Conservation (phyloP, 2,329 filamentous ascomycete species). For the Coniochaeta ligniaria region DNA sequence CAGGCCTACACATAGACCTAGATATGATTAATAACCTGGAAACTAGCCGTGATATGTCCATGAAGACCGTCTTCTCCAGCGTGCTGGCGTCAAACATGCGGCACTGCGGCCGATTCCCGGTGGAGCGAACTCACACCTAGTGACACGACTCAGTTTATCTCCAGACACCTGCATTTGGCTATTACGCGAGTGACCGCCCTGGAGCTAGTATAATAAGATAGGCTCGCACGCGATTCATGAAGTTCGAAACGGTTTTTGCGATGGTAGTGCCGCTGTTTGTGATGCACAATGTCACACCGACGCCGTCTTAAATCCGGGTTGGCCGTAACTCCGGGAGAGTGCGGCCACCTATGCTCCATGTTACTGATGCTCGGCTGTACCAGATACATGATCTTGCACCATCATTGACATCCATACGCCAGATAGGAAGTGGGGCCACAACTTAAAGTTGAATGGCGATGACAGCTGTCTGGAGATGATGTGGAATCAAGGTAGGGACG, state of each 20-base stretch:
- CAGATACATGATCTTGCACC: background rate
- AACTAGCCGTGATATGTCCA: background rate
- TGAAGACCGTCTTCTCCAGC: background rate
- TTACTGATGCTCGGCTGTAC: background rate
- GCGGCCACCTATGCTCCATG: background rate
- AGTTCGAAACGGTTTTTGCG: too few relatives aligned
- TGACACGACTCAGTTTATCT: background rate
- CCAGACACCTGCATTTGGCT: background rate
- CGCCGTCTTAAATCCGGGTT: background rate
- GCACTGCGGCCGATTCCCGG: background rate
- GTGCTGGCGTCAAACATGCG: background rate
- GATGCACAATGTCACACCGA: background rate
- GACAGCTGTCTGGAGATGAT: too few relatives aligned
- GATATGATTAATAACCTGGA: too few relatives aligned
- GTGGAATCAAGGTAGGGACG: too few relatives aligned
- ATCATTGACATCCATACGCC: background rate
- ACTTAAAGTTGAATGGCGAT: background rate
- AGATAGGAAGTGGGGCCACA: too few relatives aligned
- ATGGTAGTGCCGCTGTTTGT: too few relatives aligned
- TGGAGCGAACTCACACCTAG: background rate
- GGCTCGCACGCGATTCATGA: too few relatives aligned
- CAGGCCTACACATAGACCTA: too few relatives aligned
- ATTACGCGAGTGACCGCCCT: too few relatives aligned
- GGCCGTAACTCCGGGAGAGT: background rate
- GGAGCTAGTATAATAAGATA: too few relatives aligned